These are phyloP conservation scores for Botrytis aclada DNA, from an alignment of 2,329 filamentous ascomycete genomes.

Conservation along the genomic window DNA sequence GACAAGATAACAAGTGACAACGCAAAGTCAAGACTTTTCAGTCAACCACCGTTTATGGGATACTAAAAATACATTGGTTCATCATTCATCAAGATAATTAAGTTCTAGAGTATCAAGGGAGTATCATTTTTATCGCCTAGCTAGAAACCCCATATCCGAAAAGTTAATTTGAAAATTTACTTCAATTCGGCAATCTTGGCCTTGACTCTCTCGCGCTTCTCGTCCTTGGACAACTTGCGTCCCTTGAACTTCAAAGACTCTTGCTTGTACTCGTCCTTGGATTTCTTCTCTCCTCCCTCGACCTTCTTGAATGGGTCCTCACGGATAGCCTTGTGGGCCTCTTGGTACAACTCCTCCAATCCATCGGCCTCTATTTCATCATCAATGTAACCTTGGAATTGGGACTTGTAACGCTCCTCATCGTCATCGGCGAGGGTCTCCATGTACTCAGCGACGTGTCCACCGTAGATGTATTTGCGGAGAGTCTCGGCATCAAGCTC, in stretches of 20 bases:
- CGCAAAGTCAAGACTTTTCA: background rate
- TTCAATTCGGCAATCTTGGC: slow-evolving; percentile 84
- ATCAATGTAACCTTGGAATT: slow-evolving; percentile 98
- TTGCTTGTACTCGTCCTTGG: slow-evolving; percentile 94
- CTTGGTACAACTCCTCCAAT: slow-evolving; percentile 92
- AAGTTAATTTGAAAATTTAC: slow-evolving; percentile 33
- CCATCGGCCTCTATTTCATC: slow-evolving; percentile 95
- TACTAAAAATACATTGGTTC: background rate
- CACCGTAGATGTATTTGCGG: slow-evolving; percentile 98
- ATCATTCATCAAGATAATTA: background rate
- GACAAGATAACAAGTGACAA: background rate
- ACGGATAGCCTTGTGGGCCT: slow-evolving; percentile 95
- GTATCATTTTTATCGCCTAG: slow-evolving; percentile 14
- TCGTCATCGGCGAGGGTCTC: slow-evolving; percentile 99
- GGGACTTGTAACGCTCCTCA: slow-evolving; percentile 98
- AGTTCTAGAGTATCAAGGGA: background rate
- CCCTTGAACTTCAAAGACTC: slow-evolving; percentile 88
- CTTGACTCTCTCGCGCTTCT: slow-evolving; percentile 83
- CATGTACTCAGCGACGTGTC: slow-evolving; percentile 99
- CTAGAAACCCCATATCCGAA: slow-evolving; percentile 23
- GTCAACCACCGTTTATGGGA: background rate
- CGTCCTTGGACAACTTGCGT: slow-evolving; percentile 73
- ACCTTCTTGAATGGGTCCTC: slow-evolving; percentile 97
- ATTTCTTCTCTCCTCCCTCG: slow-evolving; percentile 76
- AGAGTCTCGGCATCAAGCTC: slow-evolving; percentile 96